phyloP scores from a whole-genome alignment of 2,329 filamentous ascomycete genomes.

The Rhynchosporium agropyri region DNA sequence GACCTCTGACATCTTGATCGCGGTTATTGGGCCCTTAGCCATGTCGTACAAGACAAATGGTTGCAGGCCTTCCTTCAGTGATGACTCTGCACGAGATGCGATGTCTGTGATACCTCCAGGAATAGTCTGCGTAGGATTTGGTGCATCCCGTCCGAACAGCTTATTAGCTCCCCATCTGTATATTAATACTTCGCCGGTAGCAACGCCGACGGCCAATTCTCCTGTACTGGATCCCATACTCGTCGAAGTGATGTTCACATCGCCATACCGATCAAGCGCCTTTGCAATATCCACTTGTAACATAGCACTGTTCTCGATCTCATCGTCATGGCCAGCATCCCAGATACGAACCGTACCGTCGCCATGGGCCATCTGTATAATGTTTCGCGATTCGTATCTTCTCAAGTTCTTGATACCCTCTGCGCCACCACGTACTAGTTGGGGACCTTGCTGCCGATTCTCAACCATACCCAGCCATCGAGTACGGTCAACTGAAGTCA shows the following conservation, averaged over 20 bases:
- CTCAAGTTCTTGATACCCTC: conserved; percentile 70
- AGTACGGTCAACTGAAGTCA: conserved; percentile 75
- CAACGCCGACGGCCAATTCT: conserved; percentile 82
- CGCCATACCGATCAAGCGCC: conserved; percentile 76
- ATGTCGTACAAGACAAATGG: conserved; percentile 82
- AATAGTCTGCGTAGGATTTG: conserved; percentile 55
- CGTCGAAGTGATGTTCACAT: conserved; percentile 77
- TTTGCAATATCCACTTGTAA: conserved; percentile 86
- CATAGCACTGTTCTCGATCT: conserved; percentile 82
- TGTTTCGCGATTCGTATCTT: conserved; percentile 78
- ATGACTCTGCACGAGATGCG: conserved; percentile 68
- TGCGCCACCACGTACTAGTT: conserved; percentile 77
- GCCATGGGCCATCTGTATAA: conserved; percentile 84
- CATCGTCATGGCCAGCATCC: conserved; percentile 89
- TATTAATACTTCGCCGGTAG: conserved; percentile 80
- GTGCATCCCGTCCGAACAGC: conserved; percentile 65
- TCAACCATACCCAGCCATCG: conserved; percentile 93
- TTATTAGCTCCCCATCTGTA: conserved; percentile 88
- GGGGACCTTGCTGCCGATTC: conserved; percentile 75
- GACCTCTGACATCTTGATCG: conserved; percentile 83
- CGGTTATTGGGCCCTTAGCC: conserved; percentile 78
- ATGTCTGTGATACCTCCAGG: conserved; percentile 77
- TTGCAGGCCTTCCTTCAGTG: conserved; percentile 77
- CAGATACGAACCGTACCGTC: conserved; percentile 91
- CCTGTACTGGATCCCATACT: conserved; percentile 79